Conservation (phyloP, 2,329 filamentous ascomycete genomes). For the Microdochium nivale region DNA sequence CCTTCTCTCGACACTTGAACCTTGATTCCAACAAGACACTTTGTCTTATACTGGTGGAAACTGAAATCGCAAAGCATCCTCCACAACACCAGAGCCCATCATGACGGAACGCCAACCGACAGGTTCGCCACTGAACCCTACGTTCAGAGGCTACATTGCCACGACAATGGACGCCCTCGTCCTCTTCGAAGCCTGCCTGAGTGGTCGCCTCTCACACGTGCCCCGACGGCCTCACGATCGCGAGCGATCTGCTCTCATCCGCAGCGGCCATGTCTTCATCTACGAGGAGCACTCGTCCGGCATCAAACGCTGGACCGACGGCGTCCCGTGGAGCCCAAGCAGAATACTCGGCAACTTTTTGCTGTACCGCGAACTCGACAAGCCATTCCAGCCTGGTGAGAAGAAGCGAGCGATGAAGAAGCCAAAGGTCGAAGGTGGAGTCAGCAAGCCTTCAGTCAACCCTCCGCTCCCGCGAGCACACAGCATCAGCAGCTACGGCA, state of each 20-base stretch:
- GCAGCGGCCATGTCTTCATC: slow-evolving; percentile 80
- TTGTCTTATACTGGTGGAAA: slow-evolving; percentile 1
- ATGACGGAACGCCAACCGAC: slow-evolving; percentile 20
- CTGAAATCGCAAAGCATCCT: not conserved
- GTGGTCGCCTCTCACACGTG: slow-evolving; percentile 63
- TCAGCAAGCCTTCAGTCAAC: slow-evolving; percentile 23
- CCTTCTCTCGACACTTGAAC: not conserved
- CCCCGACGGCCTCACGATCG: slow-evolving; percentile 79
- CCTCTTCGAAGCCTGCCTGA: slow-evolving; percentile 71
- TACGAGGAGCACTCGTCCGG: slow-evolving; percentile 87
- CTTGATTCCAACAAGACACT: not conserved
- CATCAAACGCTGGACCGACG: slow-evolving; percentile 92
- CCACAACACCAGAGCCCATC: slow-evolving; percentile 1
- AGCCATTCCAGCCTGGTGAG: slow-evolving; percentile 70
- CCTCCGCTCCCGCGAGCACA: slow-evolving; percentile 11
- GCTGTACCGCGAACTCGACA: slow-evolving; percentile 74
- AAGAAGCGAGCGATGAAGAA: slow-evolving; percentile 79
- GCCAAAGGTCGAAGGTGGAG: slow-evolving; percentile 34
- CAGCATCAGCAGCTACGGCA: slow-evolving; percentile 6
- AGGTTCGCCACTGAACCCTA: slow-evolving; percentile 44
- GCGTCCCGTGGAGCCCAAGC: slow-evolving; percentile 83
- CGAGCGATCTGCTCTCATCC: slow-evolving; percentile 68
- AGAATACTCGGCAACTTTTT: slow-evolving; percentile 79
- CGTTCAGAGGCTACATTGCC: slow-evolving; percentile 58
- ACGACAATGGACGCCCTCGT: slow-evolving; percentile 68